Conservation (phyloP, 257 asterid genomes). For the Handroanthus guayacan region DNA sequence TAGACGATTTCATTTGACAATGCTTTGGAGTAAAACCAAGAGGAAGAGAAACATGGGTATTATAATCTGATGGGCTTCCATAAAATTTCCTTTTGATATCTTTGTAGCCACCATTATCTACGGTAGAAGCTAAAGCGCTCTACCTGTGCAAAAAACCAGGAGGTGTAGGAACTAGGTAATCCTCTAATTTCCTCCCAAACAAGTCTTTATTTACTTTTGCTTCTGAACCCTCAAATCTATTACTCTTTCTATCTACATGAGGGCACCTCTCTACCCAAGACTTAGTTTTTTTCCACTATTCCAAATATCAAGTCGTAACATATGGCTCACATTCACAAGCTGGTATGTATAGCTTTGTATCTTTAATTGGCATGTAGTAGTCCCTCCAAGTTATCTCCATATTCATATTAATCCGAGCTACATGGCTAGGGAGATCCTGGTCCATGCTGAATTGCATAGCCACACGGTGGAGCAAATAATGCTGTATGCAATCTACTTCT, state of each 20-base stretch:
- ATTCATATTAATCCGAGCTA: slow-evolving; percentile 12
- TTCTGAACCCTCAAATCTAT: neutral
- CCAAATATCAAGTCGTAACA: slow-evolving; percentile 39
- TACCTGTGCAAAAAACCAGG: slow-evolving; percentile 16
- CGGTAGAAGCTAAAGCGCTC: neutral
- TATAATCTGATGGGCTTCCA: neutral
- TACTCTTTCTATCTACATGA: neutral
- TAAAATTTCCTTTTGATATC: slow-evolving; percentile 1
- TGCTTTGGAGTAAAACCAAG: neutral
- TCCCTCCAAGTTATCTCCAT: slow-evolving; percentile 40
- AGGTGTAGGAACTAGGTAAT: slow-evolving; percentile 8
- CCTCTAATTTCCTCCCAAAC: neutral
- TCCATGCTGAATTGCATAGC: slow-evolving; percentile 59
- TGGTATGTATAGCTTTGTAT: slow-evolving; percentile 40
- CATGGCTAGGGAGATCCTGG: slow-evolving; percentile 50
- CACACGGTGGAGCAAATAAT: slow-evolving; percentile 59
- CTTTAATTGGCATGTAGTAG: slow-evolving; percentile 41
- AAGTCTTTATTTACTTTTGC: neutral
- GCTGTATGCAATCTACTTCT: slow-evolving; percentile 42
- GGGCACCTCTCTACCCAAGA: neutral
- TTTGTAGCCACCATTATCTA: neutral
- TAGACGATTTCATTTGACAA: neutral
- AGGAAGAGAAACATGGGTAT: neutral
- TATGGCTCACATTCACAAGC: slow-evolving; percentile 36
- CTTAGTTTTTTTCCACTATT: slow-evolving; percentile 44